phyloP scores from a whole-genome alignment of 306 rosid genomes.

The Sophora flavescens region DNA sequence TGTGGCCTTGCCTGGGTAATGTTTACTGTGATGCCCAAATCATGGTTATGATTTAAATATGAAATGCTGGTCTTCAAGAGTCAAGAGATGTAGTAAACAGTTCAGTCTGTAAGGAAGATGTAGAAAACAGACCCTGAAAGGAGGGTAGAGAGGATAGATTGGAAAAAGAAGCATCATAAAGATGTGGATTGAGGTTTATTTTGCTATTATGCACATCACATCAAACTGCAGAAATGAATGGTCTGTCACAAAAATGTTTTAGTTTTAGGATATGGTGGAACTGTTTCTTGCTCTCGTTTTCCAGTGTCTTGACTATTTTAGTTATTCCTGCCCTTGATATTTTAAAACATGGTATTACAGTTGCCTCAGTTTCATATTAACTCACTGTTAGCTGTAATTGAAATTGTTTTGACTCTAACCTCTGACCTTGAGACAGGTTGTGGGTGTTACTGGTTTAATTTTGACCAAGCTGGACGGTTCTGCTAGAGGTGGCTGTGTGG shows the following conservation, averaged over 20 bases:
- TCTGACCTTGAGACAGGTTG: conserved; percentile 65
- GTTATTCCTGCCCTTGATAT: not conserved
- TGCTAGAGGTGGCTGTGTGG: conserved; percentile 99
- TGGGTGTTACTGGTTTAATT: conserved; percentile 89
- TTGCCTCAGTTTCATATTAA: conserved; percentile 22
- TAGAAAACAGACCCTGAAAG: conserved; percentile 5
- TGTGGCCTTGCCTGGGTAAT: not conserved
- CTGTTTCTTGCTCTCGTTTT: conserved; percentile 14
- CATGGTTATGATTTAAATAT: conserved; percentile 1
- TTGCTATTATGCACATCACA: not conserved
- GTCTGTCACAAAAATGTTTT: conserved; percentile 25
- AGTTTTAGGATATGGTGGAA: not conserved
- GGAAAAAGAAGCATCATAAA: not conserved
- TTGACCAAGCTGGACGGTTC: conserved; percentile 96
- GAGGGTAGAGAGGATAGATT: not conserved
- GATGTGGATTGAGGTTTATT: not conserved
- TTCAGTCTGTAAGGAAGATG: not conserved
- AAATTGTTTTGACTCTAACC: conserved; percentile 36
- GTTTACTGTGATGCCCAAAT: conserved; percentile 29
- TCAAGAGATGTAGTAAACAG: not conserved
- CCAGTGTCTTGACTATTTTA: conserved; percentile 16
- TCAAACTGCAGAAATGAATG: conserved; percentile 6
- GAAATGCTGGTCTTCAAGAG: conserved; percentile 31
- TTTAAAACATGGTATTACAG: conserved; percentile 14
- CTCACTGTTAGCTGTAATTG: conserved; percentile 28